phyloP scores from a whole-genome alignment of 352 stramenopile genomes.

The Phytophthora multivora region DNA sequence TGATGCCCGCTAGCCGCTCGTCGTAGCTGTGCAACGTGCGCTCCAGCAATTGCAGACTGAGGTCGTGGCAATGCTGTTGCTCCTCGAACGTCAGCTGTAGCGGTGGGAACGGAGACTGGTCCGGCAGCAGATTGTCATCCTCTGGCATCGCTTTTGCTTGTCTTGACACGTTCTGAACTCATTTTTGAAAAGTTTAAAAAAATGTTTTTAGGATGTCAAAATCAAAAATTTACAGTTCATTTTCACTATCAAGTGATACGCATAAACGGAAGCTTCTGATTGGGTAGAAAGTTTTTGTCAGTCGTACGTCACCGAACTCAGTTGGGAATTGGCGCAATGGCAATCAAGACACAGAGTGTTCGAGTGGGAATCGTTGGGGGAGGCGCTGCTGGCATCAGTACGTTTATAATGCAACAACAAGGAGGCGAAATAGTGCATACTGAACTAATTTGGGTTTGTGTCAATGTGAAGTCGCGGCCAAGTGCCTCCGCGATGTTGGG shows the following conservation, averaged over 20 bases:
- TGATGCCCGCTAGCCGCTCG: conserved; percentile 28
- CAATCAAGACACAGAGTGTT: conserved; percentile 21
- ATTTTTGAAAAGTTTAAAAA: background rate
- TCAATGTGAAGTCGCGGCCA: conserved; percentile 62
- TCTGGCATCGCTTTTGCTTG: conserved; percentile 18
- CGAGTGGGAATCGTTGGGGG: conserved; percentile 76
- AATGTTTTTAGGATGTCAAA: no score
- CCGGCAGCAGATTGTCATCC: conserved; percentile 21
- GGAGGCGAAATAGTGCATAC: background rate
- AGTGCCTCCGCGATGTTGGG: conserved; percentile 63
- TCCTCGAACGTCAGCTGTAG: conserved; percentile 35
- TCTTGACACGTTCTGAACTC: conserved; percentile 27
- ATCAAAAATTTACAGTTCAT: background rate
- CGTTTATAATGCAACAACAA: conserved; percentile 18
- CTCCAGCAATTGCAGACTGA: conserved; percentile 41
- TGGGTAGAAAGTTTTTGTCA: conserved; percentile 10
- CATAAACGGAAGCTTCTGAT: conserved; percentile 13
- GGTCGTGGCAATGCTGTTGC: conserved; percentile 39
- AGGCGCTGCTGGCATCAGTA: conserved; percentile 77
- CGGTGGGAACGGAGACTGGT: conserved; percentile 37
- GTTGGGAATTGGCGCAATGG: conserved; percentile 21
- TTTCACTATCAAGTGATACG: no score
- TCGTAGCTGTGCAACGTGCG: conserved; percentile 45
- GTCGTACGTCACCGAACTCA: conserved; percentile 8
- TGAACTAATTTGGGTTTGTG: background rate